These are phyloP conservation scores for Lactifluus rugatus DNA, from an alignment of 768 basidiomycete species.

Conservation along the genomic window DNA sequence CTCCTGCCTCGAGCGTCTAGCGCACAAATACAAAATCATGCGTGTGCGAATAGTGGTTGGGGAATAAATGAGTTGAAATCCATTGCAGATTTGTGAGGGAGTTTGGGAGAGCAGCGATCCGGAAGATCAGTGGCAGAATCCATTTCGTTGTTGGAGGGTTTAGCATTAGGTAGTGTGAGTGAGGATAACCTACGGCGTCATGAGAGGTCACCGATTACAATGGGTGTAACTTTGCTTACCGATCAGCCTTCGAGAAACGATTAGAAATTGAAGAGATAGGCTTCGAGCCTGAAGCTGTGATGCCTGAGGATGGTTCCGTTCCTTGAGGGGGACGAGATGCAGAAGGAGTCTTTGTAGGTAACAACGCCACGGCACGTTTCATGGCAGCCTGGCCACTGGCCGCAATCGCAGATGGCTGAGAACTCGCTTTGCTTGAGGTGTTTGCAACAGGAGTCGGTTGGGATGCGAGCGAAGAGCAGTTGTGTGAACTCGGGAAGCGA, in stretches of 20 bases:
- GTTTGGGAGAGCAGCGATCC: slow-evolving; percentile 24
- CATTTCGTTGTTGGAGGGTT: slow-evolving; percentile 19
- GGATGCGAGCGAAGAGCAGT: slow-evolving; percentile 32
- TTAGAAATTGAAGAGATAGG: slow-evolving; percentile 20
- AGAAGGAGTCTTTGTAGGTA: slow-evolving; percentile 29
- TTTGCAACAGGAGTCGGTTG: slow-evolving; percentile 3
- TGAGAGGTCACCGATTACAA: slow-evolving; percentile 37
- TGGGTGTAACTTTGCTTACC: slow-evolving; percentile 41
- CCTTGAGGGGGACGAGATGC: slow-evolving; percentile 16
- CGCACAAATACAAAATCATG: slow-evolving; percentile 36
- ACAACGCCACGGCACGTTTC: neutral
- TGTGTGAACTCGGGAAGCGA: slow-evolving; percentile 69
- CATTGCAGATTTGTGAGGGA: slow-evolving; percentile 27
- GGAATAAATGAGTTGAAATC: slow-evolving; percentile 48
- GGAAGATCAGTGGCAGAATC: slow-evolving; percentile 20
- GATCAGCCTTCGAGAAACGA: slow-evolving; percentile 43
- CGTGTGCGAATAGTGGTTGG: slow-evolving; percentile 54
- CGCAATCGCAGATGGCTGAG: slow-evolving; percentile 19
- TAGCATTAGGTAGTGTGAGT: slow-evolving; percentile 21
- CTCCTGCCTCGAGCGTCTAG: slow-evolving; percentile 67
- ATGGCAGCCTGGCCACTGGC: slow-evolving; percentile 28
- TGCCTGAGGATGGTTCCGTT: slow-evolving; percentile 20
- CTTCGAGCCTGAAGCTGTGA: slow-evolving; percentile 9
- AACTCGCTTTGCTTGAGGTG: slow-evolving; percentile 14
- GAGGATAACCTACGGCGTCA: slow-evolving; percentile 45